Evolutionary conservation across 202 grass and related monocot genomes (phyloP), one percentile per base, ranked within the genome.

Genomic region (Panicum virgatum): DNA sequence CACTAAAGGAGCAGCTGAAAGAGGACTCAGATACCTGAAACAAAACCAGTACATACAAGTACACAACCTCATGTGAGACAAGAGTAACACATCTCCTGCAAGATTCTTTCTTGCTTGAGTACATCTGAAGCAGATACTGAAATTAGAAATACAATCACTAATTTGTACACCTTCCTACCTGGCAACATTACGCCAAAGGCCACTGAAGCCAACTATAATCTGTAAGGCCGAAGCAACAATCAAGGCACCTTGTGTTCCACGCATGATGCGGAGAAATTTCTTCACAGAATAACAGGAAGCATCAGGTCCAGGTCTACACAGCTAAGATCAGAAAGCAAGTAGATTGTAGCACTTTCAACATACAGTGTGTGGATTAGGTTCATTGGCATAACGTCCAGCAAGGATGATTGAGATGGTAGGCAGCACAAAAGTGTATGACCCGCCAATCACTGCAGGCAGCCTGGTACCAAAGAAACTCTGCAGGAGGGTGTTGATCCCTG

Each of bases 171-270:
- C 40, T 81, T 47, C 88, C 13, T 82, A 98, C 96, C 96, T 91
- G 19, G 96, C 90, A 77, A 99, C 93, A 73, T 96, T 99, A 68
- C 93, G 88, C 96, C 96, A 99, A 81, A 99, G 93, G 62, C 96
- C 96, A 83, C 96, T 99, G 75, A 99, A 99, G 42, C 96, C 96
- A 66, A 99, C 83, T 74, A 99, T 94, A 46, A 99, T 99, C 66
- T 99, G 96, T 88, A 99, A 79, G 14, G 96, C 87, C n/a, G 96
- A 99, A 78, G 93, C 93, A 78, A 99, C 93, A 40, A 99, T 99
- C 43, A 99, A 67, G 18, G 96, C 96, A 70, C 96, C 96, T 90
- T 99, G 96, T 9, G 96, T 99, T 72, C 91, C 96, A 47, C 91
- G 89, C 96, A 99, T 99, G 70, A 99, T 96, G 42, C 72, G 81